Percentiles rank a stretch among this genome's conserved stretches.
phyloP scores from a whole-genome alignment of 2,329 filamentous ascomycete species.

The Elsinoe ampelina region DNA sequence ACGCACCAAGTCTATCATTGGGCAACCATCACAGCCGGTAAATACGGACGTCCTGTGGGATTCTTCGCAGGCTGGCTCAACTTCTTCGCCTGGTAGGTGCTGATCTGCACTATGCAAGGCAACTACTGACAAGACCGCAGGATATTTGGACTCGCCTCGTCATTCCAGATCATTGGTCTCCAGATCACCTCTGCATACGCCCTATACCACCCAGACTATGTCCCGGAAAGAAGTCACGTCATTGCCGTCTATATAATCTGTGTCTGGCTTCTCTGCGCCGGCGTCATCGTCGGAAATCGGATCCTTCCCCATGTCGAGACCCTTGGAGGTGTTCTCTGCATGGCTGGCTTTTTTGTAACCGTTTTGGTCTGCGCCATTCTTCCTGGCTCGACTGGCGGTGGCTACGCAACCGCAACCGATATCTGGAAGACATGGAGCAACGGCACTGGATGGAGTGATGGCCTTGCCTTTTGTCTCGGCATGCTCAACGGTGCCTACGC shows the following conservation, averaged over 20 bases:
- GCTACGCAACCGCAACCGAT: constrained; percentile 29
- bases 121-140: constrained; percentile 16
- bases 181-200: constrained; percentile 35
- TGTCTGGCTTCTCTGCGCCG: constrained; percentile 36
- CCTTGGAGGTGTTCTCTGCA: constrained; percentile 42
- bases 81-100: constrained; percentile 10
- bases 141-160: constrained; percentile 38
- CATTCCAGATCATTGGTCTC: constrained; percentile 38
- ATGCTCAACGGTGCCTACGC: constrained; percentile 59
- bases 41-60: constrained; percentile 44
- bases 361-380: constrained; percentile 48
- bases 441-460: constrained; percentile 37
- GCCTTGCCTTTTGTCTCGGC: constrained; percentile 52
- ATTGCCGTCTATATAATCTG: constrained; percentile 41
- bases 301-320: constrained; percentile 42
- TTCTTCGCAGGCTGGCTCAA: constrained; percentile 34
- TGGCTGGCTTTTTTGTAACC: constrained; percentile 46
- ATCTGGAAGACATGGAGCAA: constrained; percentile 37
- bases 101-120: neutral
- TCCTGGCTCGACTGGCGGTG: constrained; percentile 36
- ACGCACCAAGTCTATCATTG: constrained; percentile 40
- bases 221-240: constrained; percentile 40
- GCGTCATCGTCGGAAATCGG: constrained; percentile 46
- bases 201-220: constrained; percentile 38
- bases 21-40: constrained; percentile 45